Evolutionary conservation across 345 rosid genomes (phyloP), one percentile per base, ranked within the genome.

Genomic region (Leavenworthia alabamica): DNA sequence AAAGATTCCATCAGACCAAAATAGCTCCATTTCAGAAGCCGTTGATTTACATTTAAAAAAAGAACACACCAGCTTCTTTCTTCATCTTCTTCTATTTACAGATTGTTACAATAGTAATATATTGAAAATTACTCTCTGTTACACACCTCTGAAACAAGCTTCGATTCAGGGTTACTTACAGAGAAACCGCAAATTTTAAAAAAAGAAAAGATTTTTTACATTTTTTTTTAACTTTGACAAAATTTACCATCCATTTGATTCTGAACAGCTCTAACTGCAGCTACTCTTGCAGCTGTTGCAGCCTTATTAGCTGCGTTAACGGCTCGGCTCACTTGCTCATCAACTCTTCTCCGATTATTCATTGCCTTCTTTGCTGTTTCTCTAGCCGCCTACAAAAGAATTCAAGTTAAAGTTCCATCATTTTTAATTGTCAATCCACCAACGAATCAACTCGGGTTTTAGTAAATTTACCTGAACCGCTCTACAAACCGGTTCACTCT

Each of bases 281-380:
- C 97, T 54, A 89, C 97, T 78, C 99, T 80, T 8, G 99, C 97
- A 22, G 99, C 99, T 8, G 96, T 82, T 16, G 96, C 97, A 3
- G 97, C 94, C 39, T 86, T 76, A 51, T 86, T 92, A 12, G 99
- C 99, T 10, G 81, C 89, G 44, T 60, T 60, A 51, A 81, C 86
- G 0, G 86, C 80, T 52, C 77, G 79, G 73, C 78, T 86, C 66
- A 92, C 97, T 66, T 76, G 88, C 24, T 85, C 97, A 53, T 92
- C 97, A 43, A 83, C 86, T 48, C 84, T 73, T 36, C 74, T 68
- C 29, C 80, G 67, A 33, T 68, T 81, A 33, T 68, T 81, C 44
- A 82, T 69, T n/a, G 91, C 86, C 62, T 80, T 81, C 59, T 83
- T 86, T 5, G 96, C 95, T 14, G 83, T 75, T 74, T 75, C 86